phyloP scores from a whole-genome alignment of 345 rosid genomes.

The Populus alba region DNA sequence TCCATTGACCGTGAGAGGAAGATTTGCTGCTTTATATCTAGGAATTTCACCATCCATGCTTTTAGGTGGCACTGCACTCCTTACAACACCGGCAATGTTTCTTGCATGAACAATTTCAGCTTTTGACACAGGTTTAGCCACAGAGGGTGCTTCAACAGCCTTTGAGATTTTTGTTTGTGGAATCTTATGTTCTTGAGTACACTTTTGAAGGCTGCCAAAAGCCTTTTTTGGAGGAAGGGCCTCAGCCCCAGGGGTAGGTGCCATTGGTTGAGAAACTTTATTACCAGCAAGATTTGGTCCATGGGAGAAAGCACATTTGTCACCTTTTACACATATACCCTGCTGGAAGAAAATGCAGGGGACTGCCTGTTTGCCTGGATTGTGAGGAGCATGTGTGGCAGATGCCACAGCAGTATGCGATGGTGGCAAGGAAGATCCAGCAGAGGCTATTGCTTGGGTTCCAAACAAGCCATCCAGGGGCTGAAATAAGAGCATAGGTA shows the following conservation, averaged over 20 bases:
- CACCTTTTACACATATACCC: slow-evolving; percentile 84
- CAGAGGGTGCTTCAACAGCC: slow-evolving; percentile 28
- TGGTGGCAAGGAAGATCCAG: slow-evolving; percentile 44
- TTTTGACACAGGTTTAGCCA: slow-evolving; percentile 33
- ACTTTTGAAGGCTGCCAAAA: slow-evolving; percentile 32
- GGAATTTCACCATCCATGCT: slow-evolving; percentile 41
- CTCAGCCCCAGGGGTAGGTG: slow-evolving; percentile 31
- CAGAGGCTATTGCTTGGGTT: slow-evolving; percentile 44
- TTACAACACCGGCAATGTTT: slow-evolving; percentile 33
- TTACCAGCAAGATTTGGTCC: slow-evolving; percentile 41
- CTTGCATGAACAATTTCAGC: slow-evolving; percentile 29
- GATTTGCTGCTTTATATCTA: slow-evolving; percentile 29
- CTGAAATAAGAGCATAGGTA: slow-evolving; percentile 41
- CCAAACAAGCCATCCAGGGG: slow-evolving; percentile 90
- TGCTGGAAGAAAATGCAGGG: slow-evolving; percentile 80
- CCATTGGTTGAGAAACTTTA: slow-evolving; percentile 39
- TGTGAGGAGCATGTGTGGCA: slow-evolving; percentile 28
- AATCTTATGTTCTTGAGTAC: slow-evolving; percentile 37
- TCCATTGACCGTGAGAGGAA: slow-evolving; percentile 39
- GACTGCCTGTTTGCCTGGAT: slow-evolving; percentile 56
- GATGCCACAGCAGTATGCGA: slow-evolving; percentile 19
- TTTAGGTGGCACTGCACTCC: slow-evolving; percentile 28
- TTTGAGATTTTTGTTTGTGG: slow-evolving; percentile 31
- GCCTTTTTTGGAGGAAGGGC: slow-evolving; percentile 35
- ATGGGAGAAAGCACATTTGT: slow-evolving; percentile 77